phyloP scores from a whole-genome alignment of 371 early-diverging fungal species.

The Nematocida sp. region DNA sequence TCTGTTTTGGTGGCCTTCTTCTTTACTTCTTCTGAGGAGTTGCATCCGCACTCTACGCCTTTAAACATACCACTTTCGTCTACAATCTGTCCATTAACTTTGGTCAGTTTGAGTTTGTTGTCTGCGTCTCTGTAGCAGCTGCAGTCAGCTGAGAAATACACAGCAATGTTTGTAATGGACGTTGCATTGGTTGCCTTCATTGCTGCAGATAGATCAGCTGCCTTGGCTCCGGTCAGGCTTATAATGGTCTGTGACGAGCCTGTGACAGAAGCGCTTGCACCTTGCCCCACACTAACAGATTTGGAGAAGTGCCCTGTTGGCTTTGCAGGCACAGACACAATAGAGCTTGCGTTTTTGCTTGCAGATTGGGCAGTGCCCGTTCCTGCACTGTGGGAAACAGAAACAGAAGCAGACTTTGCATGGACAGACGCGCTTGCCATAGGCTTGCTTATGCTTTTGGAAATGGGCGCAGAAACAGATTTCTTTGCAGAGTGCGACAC shows the following conservation, averaged over 20 bases:
- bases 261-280: no score
- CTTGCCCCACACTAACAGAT: no score
- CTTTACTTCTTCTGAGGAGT: slow-evolving; percentile 27
- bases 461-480: background rate
- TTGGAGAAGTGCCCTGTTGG: no score
- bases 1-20: slow-evolving; percentile 12
- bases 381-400: no score
- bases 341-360: no score
- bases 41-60: slow-evolving; percentile 64
- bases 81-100: slow-evolving; percentile 55
- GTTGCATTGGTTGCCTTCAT: slow-evolving; percentile 16
- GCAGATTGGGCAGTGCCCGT: no score
- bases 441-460: background rate
- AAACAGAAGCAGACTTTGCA: no score
- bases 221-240: no score
- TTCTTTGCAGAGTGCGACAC: background rate
- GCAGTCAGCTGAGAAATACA: slow-evolving; percentile 32
- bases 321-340: no score
- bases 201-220: no score
- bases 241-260: no score
- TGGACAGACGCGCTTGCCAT: no score
- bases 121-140: slow-evolving; percentile 58
- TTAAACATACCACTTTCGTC: slow-evolving; percentile 61
- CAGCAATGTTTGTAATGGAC: slow-evolving; percentile 36
- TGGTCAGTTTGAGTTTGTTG: slow-evolving; percentile 54